Evolutionary conservation across 805 yeast genomes (phyloP).

Genomic region (Kodamaea neixiangensis): DNA sequence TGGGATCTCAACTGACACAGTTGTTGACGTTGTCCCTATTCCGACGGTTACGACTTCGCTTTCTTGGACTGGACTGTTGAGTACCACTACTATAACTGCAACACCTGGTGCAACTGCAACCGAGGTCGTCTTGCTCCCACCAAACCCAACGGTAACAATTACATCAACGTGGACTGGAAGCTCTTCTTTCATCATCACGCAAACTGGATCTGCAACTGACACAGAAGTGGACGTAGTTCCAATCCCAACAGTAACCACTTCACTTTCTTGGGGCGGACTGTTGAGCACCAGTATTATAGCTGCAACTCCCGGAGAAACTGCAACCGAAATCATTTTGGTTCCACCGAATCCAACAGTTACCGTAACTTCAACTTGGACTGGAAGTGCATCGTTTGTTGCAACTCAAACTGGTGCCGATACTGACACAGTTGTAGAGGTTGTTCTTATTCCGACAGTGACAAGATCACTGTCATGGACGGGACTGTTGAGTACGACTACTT

Average conservation of each 20-base stretch:
- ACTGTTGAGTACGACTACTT: neutral
- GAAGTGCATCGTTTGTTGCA: neutral
- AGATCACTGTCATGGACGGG: neutral
- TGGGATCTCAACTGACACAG: too few species aligned
- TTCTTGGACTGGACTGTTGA: constrained; percentile 16
- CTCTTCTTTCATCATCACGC: constrained; percentile 10
- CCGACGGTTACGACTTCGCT: constrained; percentile 17
- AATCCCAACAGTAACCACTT: constrained; percentile 15
- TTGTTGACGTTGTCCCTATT: too few species aligned
- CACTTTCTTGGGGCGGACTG: constrained; percentile 12
- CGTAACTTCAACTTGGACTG: neutral
- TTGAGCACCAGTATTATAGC: constrained; percentile 9
- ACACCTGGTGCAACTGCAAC: constrained; percentile 13
- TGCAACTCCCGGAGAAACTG: constrained; percentile 13
- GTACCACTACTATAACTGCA: constrained; percentile 5
- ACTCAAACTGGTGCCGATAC: neutral
- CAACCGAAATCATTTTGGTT: constrained; percentile 11
- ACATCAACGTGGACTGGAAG: constrained; percentile 1
- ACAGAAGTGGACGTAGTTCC: constrained; percentile 18
- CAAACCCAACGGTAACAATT: constrained; percentile 15
- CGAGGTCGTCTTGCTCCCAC: constrained; percentile 17
- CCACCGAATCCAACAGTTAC: neutral
- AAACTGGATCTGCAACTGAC: constrained; percentile 5
- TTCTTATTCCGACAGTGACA: neutral
- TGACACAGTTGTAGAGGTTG: neutral